A percentile compares a stretch with the other conserved stretches of the same genome.
phyloP scores from a whole-genome alignment of 768 basidiomycete genomes.

The Phlegmacium glaucopus region DNA sequence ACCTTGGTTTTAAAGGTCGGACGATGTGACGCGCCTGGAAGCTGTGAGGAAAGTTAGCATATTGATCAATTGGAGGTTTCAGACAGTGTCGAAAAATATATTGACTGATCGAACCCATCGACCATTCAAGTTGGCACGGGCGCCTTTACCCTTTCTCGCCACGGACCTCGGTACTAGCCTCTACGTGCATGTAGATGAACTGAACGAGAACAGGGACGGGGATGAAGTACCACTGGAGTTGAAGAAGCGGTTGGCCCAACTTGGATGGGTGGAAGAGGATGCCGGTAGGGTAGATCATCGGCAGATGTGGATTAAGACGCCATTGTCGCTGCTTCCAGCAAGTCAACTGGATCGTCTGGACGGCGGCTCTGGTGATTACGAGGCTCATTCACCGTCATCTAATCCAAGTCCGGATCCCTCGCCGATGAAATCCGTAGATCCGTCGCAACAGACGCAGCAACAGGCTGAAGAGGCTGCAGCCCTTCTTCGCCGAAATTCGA shows the following conservation, averaged over 20 bases:
- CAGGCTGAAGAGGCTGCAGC: slow-evolving; percentile 27
- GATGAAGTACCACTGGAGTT: slow-evolving; percentile 62
- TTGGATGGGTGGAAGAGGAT: slow-evolving; percentile 72
- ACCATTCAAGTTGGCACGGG: slow-evolving; percentile 70
- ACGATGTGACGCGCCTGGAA: slow-evolving; percentile 42
- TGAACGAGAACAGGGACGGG: slow-evolving; percentile 45
- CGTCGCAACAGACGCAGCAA: slow-evolving; percentile 9
- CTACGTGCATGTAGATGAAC: slow-evolving; percentile 53
- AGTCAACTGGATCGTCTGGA: slow-evolving; percentile 54
- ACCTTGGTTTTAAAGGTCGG: slow-evolving; percentile 35
- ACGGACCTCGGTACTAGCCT: slow-evolving; percentile 69
- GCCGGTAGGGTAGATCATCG: slow-evolving; percentile 46
- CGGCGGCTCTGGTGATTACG: slow-evolving; percentile 13
- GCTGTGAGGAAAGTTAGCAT: slow-evolving; percentile 54
- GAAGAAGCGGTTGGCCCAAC: slow-evolving; percentile 61
- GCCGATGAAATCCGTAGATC: slow-evolving; percentile 23
- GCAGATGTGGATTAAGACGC: slow-evolving; percentile 56
- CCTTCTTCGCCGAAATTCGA: slow-evolving; percentile 57
- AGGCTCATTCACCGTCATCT: slow-evolving; percentile 25
- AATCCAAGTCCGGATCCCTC: slow-evolving; percentile 29
- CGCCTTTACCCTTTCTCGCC: slow-evolving; percentile 68
- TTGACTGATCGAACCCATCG: slow-evolving; percentile 59
- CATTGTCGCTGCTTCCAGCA: slow-evolving; percentile 61
- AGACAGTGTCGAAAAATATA: slow-evolving; percentile 60
- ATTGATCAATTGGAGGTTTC: slow-evolving; percentile 66